Evolutionary conservation across 768 basidiomycete species (phyloP).

Genomic region (Thelephora aurantiotincta): DNA sequence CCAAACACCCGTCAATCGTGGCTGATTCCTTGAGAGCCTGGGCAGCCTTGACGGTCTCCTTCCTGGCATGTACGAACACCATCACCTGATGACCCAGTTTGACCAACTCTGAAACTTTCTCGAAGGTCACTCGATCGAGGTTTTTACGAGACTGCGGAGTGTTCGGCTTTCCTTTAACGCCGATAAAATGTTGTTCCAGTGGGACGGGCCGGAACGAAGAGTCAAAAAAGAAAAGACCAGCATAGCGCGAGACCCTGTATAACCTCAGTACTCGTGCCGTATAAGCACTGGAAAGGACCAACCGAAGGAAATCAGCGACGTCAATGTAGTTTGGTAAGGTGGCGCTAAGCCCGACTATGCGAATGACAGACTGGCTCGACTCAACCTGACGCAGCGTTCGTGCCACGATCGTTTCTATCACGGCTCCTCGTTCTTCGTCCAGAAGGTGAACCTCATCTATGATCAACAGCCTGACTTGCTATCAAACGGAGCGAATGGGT

Average conservation of each 20-base stretch:
- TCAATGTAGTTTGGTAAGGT: conserved; percentile 96
- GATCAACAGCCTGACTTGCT: conserved; percentile 90
- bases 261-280: neutral
- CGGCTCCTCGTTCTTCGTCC: conserved; percentile 95
- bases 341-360: conserved; percentile 91
- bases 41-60: conserved; percentile 94
- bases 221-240: conserved; percentile 94
- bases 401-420: conserved; percentile 96
- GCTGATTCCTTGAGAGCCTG: conserved; percentile 68
- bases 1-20: conserved; percentile 48
- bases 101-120: conserved; percentile 84
- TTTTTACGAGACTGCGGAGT: conserved; percentile 65
- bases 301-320: conserved; percentile 92
- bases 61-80: conserved; percentile 98
- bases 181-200: conserved; percentile 93
- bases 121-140: conserved; percentile 75
- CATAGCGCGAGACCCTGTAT: conserved; percentile 66
- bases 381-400: conserved; percentile 95
- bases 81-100: conserved; percentile 94
- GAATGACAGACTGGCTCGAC: conserved; percentile 88
- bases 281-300: conserved; percentile 6
- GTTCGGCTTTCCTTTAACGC: conserved; percentile 78
- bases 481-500: conserved; percentile 1
- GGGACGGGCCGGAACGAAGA: conserved; percentile 94
- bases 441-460: conserved; percentile 96